Evolutionary conservation across 257 asterid genomes (phyloP), one percentile per base, ranked within the genome.

Genomic region (Echites panduratus): DNA sequence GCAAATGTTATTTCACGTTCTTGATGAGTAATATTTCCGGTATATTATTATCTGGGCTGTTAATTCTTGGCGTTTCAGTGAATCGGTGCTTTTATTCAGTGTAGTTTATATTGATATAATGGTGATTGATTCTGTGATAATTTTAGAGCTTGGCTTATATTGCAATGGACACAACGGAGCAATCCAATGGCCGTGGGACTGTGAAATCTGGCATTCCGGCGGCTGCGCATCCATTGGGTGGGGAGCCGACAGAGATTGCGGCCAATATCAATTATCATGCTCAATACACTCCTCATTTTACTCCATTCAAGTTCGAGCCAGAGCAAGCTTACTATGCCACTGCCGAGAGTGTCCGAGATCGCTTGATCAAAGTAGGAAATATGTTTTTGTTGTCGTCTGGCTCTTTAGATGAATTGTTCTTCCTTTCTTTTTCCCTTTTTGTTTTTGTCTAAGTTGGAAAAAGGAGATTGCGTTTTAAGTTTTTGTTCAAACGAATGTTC

Each of bases 251-350:
- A 48, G 96, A 89, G 78, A 90, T 95, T 76, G 98, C 98, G 2
- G 88, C 98, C 8, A 95, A 92, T 79, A 95, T 95, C 79, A 90
- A 75, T 74, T 95, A 92, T 80, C 99, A 95, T 71, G 89, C 97
- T 70, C 89, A 87, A 40, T 92, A 83, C 64, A 87, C 84, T 83
- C 99, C 99, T 84, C 98, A 89, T 85, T 95, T 90, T 75, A 90
- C 99, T 68, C 96, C 96, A 58, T 82, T 86, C 81, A 95, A 90
- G 85, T 95, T 90, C 68, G 99, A 95, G 75, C 92, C 92, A 0
- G 96, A 92, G 85, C 97, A 95, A 83, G 97, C 96, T 22, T 95
- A 72, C 78, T 95, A 83, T 76, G 99, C 99, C 49, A 92, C 99
- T 53, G 99, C 99, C 38, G 96, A 92, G 59, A 95, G 99, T 59